phyloP scores from a whole-genome alignment of 2,329 filamentous ascomycete genomes.

The Talaromyces verruculosus region DNA sequence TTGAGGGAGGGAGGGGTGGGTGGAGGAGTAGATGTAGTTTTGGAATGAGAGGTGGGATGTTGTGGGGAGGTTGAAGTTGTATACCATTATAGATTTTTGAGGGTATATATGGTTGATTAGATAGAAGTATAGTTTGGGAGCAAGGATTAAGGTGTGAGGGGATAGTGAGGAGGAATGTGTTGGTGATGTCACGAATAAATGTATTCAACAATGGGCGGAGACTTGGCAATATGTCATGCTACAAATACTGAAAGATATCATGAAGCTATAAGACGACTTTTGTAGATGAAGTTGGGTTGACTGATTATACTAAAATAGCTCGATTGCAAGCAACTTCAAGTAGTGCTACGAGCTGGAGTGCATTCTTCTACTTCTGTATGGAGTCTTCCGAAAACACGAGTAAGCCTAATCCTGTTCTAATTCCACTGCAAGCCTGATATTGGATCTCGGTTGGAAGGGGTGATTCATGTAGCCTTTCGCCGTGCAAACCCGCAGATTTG shows the following conservation, averaged over 20 bases:
- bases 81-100: slow-evolving; percentile 67
- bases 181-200: slow-evolving; percentile 26
- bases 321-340: not conserved
- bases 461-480: not conserved
- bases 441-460: not conserved
- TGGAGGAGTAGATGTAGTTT: slow-evolving; percentile 70
- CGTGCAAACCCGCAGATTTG: not conserved
- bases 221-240: not conserved
- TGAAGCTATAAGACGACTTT: not conserved
- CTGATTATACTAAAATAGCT: not conserved
- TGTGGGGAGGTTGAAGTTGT: slow-evolving; percentile 82
- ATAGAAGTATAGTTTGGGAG: not conserved
- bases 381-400: not conserved
- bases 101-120: not conserved
- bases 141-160: not conserved
- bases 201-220: not conserved
- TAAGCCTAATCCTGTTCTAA: not conserved
- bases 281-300: not conserved
- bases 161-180: not conserved
- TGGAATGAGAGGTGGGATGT: slow-evolving; percentile 85
- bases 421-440: not conserved
- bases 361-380: not conserved
- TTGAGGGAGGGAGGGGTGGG: slow-evolving; percentile 85
- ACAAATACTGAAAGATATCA: not conserved
- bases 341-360: not conserved